Conservation (phyloP, 83 land plant species). For the Thuja plicata region DNA sequence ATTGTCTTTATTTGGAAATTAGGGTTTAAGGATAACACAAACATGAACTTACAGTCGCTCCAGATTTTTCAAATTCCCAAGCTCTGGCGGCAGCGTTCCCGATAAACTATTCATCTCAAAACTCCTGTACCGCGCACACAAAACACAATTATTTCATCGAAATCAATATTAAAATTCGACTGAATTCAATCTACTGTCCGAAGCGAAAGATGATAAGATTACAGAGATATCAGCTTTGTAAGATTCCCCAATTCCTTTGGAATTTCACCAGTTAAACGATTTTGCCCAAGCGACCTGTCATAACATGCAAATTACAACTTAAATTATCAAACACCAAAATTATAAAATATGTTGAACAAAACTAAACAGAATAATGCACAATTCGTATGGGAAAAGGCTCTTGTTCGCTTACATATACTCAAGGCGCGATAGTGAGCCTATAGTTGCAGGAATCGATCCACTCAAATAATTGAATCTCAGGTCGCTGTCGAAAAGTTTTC, state of each 20-base stretch:
- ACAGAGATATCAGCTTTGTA: background rate
- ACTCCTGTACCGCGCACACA: background rate
- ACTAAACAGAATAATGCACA: background rate
- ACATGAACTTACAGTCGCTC: background rate
- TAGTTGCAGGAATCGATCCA: background rate
- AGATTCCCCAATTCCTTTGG: constrained; percentile 8
- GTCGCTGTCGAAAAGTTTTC: background rate
- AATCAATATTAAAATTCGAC: background rate
- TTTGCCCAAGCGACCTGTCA: background rate
- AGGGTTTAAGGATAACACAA: background rate
- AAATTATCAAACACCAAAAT: background rate
- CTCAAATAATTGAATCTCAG: constrained; percentile 2
- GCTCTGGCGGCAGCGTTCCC: background rate
- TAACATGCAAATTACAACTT: background rate
- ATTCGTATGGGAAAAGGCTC: background rate
- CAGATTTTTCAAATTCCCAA: constrained; percentile 1
- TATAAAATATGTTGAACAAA: background rate
- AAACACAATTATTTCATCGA: background rate
- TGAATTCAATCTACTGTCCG: background rate
- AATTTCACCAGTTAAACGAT: constrained; percentile 1
- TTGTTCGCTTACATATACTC: background rate
- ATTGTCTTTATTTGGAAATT: too few relatives aligned
- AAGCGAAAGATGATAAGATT: background rate
- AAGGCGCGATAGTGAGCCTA: constrained; percentile 1
- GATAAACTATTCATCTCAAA: background rate